These are phyloP conservation scores for Themeda triandra DNA, from an alignment of 176 grass and related monocot genomes.

Conservation along the genomic window DNA sequence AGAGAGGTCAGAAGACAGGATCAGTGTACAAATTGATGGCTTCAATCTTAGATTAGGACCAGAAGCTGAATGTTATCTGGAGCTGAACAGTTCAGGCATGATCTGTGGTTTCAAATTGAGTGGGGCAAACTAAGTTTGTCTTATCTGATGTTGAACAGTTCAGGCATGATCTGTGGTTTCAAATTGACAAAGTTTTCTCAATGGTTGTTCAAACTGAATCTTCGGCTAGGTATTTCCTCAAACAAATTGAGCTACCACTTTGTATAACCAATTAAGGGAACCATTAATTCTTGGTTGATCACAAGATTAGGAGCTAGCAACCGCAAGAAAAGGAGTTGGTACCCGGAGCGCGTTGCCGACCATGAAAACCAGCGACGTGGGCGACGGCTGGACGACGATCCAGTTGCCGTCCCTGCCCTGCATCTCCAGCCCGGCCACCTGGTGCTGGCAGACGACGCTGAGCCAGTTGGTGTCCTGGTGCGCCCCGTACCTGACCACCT, in stretches of 20 bases:
- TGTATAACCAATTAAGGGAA: neutral
- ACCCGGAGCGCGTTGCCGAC: slow-evolving; percentile 66
- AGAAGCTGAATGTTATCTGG: neutral
- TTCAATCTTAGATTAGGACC: neutral
- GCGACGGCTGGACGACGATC: slow-evolving; percentile 43
- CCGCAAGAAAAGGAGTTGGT: neutral
- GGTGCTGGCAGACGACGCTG: slow-evolving; percentile 65
- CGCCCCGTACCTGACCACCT: slow-evolving; percentile 20
- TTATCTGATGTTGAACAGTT: no score
- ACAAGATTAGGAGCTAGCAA: neutral
- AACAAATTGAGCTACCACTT: neutral
- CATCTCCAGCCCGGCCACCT: slow-evolving; percentile 69
- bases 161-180: no score
- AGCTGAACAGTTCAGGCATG: neutral
- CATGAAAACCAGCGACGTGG: slow-evolving; percentile 61
- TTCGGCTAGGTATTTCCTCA: neutral
- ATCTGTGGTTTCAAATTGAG: no score
- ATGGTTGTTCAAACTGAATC: neutral
- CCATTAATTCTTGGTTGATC: neutral
- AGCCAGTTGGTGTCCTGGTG: slow-evolving; percentile 57
- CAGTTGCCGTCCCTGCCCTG: slow-evolving; percentile 54
- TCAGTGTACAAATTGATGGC: neutral
- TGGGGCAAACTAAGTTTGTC: no score
- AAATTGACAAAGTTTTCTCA: neutral
- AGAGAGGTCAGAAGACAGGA: neutral